Evolutionary conservation across 2,329 filamentous ascomycete species (phyloP), one percentile per base, ranked within the genome.

Genomic region (Ascochyta clinopodiicola): DNA sequence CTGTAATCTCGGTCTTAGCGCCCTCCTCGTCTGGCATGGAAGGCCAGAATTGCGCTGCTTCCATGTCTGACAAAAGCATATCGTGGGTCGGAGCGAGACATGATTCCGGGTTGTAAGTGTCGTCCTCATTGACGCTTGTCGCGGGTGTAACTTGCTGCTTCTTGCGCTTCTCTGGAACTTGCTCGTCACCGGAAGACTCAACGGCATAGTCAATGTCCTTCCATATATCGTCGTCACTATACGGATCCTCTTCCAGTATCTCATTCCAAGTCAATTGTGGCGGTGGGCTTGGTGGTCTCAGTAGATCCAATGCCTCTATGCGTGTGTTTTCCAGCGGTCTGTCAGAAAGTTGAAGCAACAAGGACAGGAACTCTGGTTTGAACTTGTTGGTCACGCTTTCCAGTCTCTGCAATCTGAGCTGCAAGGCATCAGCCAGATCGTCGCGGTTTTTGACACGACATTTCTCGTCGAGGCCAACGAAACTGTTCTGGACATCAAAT

Each of bases 291-390:
- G 79, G 73, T 1, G 81, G 77, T 34, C 79, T 80, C 2, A 89
- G 74, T 1, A 78, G 72, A 17, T 87, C 81, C n/a, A 95, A 77
- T 59, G 86, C 83, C 36, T 84, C 80, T 1, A 94, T 76, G 4
- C 80, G 84, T 0, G 90, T 86, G 46, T 92, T 88, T 47, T 88
- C 83, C 0, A 88, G 84, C 2, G 95, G 94, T 48, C 88, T 84
- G 64, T 96, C 88, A 1, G 94, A 94, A 0, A 98, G 84, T 57
- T 91, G 85, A 7, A 98, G 79, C 10, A 98, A 77, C 0, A 98
- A 76, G 44, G 90, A 87, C 13, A 98, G 78, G 13, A 90, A 81
- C 64, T 98, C 95, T 0, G 93, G 92, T 6, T 86, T 86, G 84
- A 86, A 94, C 75, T 86, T 87, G 38, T 82, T 82, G 32, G 76